Percentiles rank a stretch among this genome's conserved stretches.
These are phyloP conservation scores for Stephania japonica DNA, from an alignment of 164 flowering plant species.

Conservation along the genomic window DNA sequence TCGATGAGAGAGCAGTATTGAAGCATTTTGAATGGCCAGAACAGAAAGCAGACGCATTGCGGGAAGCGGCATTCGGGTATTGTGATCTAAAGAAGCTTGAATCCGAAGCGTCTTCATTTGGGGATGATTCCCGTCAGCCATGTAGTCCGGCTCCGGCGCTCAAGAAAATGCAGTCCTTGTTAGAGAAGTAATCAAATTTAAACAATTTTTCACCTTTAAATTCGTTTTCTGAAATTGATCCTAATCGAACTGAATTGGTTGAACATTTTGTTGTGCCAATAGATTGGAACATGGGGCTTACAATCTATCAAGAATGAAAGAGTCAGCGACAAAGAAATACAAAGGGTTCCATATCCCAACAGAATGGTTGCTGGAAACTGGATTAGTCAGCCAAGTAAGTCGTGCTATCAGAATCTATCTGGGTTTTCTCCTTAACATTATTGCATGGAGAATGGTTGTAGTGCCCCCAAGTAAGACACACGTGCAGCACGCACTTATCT, in stretches of 20 bases:
- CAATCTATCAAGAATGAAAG: slow-evolving; percentile 74
- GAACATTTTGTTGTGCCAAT: slow-evolving; percentile 1
- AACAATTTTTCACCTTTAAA: background rate
- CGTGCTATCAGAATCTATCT: background rate
- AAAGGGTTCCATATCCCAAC: slow-evolving; percentile 62
- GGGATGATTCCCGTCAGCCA: slow-evolving; percentile 67
- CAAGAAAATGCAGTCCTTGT: slow-evolving; percentile 83
- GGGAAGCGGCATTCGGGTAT: slow-evolving; percentile 95
- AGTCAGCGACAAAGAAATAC: slow-evolving; percentile 63
- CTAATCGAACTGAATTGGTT: background rate
- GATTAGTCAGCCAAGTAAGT: slow-evolving; percentile 70
- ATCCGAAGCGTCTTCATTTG: slow-evolving; percentile 54
- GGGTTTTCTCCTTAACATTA: background rate
- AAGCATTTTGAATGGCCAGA: slow-evolving; percentile 99
- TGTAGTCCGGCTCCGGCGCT: slow-evolving; percentile 63
- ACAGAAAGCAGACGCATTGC: slow-evolving; percentile 85
- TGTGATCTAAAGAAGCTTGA: slow-evolving; percentile 87
- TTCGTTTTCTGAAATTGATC: background rate
- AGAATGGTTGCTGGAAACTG: slow-evolving; percentile 90
- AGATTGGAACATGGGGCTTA: slow-evolving; percentile 88
- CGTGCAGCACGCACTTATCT: too few relatives aligned
- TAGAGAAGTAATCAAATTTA: slow-evolving; percentile 58
- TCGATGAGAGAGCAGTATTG: slow-evolving; percentile 94
- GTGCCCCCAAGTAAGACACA: too few relatives aligned
- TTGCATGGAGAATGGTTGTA: background rate